Percentiles rank a stretch among this genome's conserved stretches.
phyloP scores from a whole-genome alignment of 2,329 filamentous ascomycete species.

The Orbilia oligospora region DNA sequence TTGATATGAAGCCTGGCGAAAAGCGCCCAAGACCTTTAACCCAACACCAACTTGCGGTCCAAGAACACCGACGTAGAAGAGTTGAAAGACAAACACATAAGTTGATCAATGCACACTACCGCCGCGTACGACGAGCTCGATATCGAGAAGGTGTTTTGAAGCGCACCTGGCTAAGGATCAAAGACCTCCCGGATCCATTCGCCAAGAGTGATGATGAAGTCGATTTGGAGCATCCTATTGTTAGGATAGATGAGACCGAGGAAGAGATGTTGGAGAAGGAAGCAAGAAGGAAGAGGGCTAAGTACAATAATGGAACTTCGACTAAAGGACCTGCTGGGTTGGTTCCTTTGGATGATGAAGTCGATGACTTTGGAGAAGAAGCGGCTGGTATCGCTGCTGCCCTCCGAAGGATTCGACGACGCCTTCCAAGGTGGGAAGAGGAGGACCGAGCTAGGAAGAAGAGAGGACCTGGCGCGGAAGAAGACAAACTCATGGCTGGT shows the following conservation, averaged over 20 bases:
- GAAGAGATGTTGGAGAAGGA: constrained; percentile 70
- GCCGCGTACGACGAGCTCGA: constrained; percentile 72
- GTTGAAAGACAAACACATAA: constrained; percentile 87
- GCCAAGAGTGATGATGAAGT: constrained; percentile 77
- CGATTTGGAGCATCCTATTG: constrained; percentile 64
- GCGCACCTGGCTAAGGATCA: constrained; percentile 76
- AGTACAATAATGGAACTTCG: constrained; percentile 61
- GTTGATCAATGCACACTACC: constrained; percentile 67
- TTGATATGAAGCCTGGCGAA: constrained; percentile 70
- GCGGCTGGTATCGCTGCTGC: constrained; percentile 77
- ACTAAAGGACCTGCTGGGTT: constrained; percentile 68
- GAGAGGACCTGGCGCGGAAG: constrained; percentile 32
- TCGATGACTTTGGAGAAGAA: constrained; percentile 83
- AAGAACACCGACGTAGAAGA: constrained; percentile 81
- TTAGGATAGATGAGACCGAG: constrained; percentile 65
- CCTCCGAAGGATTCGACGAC: constrained; percentile 75
- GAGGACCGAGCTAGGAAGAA: constrained; percentile 65
- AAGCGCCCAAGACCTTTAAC: constrained; percentile 80
- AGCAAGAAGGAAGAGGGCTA: constrained; percentile 32
- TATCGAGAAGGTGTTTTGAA: constrained; percentile 77
- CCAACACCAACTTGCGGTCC: constrained; percentile 84
- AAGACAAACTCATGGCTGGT: constrained; percentile 68
- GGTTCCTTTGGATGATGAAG: constrained; percentile 74
- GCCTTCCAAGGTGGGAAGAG: constrained; percentile 80
- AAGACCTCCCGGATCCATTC: constrained; percentile 72